These are phyloP conservation scores for Aspergillus avenaceus DNA, from an alignment of 495 filamentous ascomycete genomes.

Conservation along the genomic window DNA sequence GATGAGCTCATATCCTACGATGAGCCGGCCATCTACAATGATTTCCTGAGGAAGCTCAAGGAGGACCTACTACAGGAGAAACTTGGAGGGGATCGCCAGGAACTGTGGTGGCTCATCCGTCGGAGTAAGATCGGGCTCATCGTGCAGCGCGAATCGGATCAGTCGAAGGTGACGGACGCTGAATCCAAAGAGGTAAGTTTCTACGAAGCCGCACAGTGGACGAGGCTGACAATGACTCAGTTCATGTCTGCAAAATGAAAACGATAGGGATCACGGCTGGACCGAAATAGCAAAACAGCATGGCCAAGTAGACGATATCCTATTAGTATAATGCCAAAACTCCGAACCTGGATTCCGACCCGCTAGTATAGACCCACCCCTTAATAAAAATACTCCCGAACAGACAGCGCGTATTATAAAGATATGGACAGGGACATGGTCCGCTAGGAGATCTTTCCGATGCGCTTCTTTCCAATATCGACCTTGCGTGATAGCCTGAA, in stretches of 20 bases:
- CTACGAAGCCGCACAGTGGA: background rate
- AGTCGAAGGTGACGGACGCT: slow-evolving; percentile 60
- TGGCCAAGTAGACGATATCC: slow-evolving; percentile 2
- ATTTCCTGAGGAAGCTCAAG: slow-evolving; percentile 68
- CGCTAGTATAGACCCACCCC: background rate
- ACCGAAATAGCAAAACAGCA: background rate
- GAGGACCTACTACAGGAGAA: slow-evolving; percentile 62
- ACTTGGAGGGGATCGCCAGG: slow-evolving; percentile 74
- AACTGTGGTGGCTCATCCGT: slow-evolving; percentile 77
- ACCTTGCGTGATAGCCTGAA: slow-evolving; percentile 57
- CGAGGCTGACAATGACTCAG: slow-evolving; percentile 14
- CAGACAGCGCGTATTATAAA: no score
- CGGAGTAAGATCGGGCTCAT: slow-evolving; percentile 69
- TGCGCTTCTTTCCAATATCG: slow-evolving; percentile 73
- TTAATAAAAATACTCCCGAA: no score
- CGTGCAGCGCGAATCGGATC: slow-evolving; percentile 53
- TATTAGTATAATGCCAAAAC: background rate
- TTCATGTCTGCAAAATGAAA: slow-evolving; percentile 29
- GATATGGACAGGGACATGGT: background rate
- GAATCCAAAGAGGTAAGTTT: slow-evolving; percentile 59
- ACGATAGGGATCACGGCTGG: background rate
- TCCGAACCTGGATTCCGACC: background rate
- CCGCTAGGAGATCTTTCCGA: slow-evolving; percentile 65
- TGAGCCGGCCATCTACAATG: slow-evolving; percentile 73
- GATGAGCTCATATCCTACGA: slow-evolving; percentile 74